Evolutionary conservation across 2,329 filamentous ascomycete species (phyloP), one percentile per base, ranked within the genome.

Genomic region (Fragosphaeria purpurea): DNA sequence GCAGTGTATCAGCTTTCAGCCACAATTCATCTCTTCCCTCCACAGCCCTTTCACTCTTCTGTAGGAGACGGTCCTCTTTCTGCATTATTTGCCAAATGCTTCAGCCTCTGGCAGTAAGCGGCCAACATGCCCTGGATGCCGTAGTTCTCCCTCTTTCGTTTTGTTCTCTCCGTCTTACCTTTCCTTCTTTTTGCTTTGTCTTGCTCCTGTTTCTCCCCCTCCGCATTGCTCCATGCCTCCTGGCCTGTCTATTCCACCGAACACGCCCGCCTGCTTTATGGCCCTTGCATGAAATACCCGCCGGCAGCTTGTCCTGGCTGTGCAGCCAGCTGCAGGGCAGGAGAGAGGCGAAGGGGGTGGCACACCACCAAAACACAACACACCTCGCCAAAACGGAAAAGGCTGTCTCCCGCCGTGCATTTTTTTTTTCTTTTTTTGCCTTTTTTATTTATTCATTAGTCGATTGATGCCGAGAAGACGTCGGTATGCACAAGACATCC

Each of bases 241-340:
- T 22, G 22, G 22, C 41, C 41, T 32, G 4, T 32, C 6, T 10
- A 7, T 10, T 10, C 22, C 6, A 32, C 12, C 41, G 2, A 33
- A 7, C 22, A 4, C 8, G 22, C 33, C 22, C n/a, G 32, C 10
- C n/a, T 37, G 41, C 22, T n/a, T 10, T 38, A 45, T 31, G 32
- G 43, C 42, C 43, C 48, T 50, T 50, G 48, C 48, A 50, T 50
- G 34, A 32, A 46, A 41, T 50, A 50, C 43, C 43, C 48, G 43
- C 48, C 13, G 42, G 22, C 10, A 33, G 13, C 37, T 22, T 41
- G 44, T 22, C 22, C 22, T 22, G 48, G 37, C 48, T 40, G 42
- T 50, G 42, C n/a, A 35, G 10, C 2, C 42, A 45, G 10, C 42
- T 41, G 37, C 48, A 40, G 42, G 34, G 12, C 30, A 12, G 8